A percentile compares a stretch with the other conserved stretches of the same genome.
Evolutionary conservation across 140 eudicot species (phyloP).

Genomic region (Oenanthe javanica): DNA sequence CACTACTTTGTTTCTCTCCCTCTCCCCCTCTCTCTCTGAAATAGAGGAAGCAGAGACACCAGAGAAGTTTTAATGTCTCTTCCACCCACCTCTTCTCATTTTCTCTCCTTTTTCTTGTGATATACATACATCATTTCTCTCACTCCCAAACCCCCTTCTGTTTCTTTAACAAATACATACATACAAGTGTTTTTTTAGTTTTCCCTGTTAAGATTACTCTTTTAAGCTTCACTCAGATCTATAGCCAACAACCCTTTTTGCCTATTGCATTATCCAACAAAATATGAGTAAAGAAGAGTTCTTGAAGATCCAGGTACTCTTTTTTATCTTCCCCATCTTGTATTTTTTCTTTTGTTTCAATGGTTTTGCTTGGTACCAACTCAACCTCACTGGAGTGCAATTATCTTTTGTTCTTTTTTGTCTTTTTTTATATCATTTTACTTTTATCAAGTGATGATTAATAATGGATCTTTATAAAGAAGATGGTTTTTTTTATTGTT

Average conservation of each 20-base stretch:
- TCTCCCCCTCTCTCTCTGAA: constrained; percentile 37
- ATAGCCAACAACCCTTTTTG: constrained; percentile 1
- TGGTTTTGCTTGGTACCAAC: constrained; percentile 39
- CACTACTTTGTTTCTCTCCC: constrained; percentile 3
- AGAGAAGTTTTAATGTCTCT: constrained; percentile 45
- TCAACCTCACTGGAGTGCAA: constrained; percentile 15
- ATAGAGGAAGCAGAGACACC: constrained; percentile 28
- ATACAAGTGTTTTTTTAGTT: background rate
- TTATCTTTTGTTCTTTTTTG: constrained; percentile 14
- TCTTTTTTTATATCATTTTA: no score
- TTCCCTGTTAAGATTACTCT: background rate
- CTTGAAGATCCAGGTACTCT: constrained; percentile 89
- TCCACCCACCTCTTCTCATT: constrained; percentile 30
- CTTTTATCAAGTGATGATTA: background rate
- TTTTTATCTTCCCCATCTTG: background rate
- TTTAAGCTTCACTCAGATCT: constrained; percentile 32
- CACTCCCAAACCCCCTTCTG: background rate
- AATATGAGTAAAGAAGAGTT: constrained; percentile 98
- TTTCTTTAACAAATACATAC: no score
- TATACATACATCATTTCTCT: background rate
- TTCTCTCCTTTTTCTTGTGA: background rate
- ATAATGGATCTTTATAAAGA: background rate
- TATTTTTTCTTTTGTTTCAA: constrained; percentile 5
- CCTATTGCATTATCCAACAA: constrained; percentile 17
- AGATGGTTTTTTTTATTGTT: background rate